Conservation (phyloP, 164 flowering plant species). For the Buxus sempervirens region DNA sequence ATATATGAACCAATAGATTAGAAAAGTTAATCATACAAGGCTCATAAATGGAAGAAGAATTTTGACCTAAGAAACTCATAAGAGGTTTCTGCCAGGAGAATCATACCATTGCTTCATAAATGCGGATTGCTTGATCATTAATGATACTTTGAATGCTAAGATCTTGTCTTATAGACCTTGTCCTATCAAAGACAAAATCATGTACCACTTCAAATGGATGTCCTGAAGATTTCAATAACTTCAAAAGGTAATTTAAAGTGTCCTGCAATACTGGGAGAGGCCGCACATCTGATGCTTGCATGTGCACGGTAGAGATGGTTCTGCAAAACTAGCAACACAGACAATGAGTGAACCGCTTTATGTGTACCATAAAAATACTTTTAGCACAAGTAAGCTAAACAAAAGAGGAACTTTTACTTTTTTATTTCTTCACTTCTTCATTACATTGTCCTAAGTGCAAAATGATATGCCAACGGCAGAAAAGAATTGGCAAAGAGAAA, state of each 20-base stretch:
- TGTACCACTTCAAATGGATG: slow-evolving; percentile 74
- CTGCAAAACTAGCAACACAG: slow-evolving; percentile 74
- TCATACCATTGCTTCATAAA: slow-evolving; percentile 81
- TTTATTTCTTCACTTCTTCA: background rate
- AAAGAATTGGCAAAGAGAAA: background rate
- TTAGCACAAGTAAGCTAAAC: background rate
- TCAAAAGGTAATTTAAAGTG: slow-evolving; percentile 59
- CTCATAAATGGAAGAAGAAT: background rate
- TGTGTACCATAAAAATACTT: background rate
- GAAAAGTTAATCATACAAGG: background rate
- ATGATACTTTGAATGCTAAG: slow-evolving; percentile 74
- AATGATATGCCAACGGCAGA: background rate
- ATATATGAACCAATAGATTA: background rate
- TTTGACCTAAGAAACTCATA: background rate
- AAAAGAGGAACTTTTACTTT: no score
- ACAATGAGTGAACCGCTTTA: slow-evolving; percentile 12
- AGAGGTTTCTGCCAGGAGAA: slow-evolving; percentile 5
- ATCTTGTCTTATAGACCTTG: slow-evolving; percentile 90
- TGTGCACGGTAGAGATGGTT: slow-evolving; percentile 48
- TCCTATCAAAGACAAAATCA: slow-evolving; percentile 87
- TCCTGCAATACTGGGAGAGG: slow-evolving; percentile 69
- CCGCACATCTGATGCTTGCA: slow-evolving; percentile 65
- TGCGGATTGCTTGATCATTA: slow-evolving; percentile 39
- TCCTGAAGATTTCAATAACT: slow-evolving; percentile 46
- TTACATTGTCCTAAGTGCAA: background rate